These are phyloP conservation scores for Neofusicoccum kwambonambiense DNA, from an alignment of 2,329 filamentous ascomycete genomes.

Conservation along the genomic window DNA sequence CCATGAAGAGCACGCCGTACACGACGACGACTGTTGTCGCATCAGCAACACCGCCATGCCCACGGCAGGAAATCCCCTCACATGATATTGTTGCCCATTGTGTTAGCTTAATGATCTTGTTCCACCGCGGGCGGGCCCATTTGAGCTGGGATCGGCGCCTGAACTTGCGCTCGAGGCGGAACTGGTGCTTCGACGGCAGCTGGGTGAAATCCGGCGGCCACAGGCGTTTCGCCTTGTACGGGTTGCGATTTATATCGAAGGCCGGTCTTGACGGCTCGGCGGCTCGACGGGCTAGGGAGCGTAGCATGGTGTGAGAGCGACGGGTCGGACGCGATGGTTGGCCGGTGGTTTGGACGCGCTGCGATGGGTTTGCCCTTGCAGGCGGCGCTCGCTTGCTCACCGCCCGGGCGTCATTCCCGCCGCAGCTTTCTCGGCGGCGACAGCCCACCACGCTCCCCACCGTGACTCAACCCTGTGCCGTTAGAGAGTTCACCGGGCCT, in stretches of 20 bases:
- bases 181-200: slow-evolving; percentile 70
- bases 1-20: slow-evolving; percentile 63
- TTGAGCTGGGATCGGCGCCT: slow-evolving; percentile 66
- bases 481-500: slow-evolving; percentile 20
- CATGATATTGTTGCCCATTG: slow-evolving; percentile 62
- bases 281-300: slow-evolving; percentile 48
- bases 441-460: slow-evolving; percentile 10
- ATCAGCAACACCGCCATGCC: slow-evolving; percentile 28
- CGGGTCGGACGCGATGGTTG: neutral
- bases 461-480: slow-evolving; percentile 19
- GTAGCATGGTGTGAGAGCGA: slow-evolving; percentile 41
- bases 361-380: neutral
- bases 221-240: slow-evolving; percentile 65
- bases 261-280: slow-evolving; percentile 26
- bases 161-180: slow-evolving; percentile 75
- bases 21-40: slow-evolving; percentile 49
- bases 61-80: slow-evolving; percentile 34
- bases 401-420: slow-evolving; percentile 11
- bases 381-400: slow-evolving; percentile 16
- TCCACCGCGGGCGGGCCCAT: slow-evolving; percentile 62
- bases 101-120: slow-evolving; percentile 62
- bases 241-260: slow-evolving; percentile 52
- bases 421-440: slow-evolving; percentile 7
- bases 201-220: slow-evolving; percentile 77
- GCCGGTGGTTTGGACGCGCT: neutral